phyloP scores from a whole-genome alignment of 2,329 filamentous ascomycete genomes.

The Neoscytalidium dimidiatum region DNA sequence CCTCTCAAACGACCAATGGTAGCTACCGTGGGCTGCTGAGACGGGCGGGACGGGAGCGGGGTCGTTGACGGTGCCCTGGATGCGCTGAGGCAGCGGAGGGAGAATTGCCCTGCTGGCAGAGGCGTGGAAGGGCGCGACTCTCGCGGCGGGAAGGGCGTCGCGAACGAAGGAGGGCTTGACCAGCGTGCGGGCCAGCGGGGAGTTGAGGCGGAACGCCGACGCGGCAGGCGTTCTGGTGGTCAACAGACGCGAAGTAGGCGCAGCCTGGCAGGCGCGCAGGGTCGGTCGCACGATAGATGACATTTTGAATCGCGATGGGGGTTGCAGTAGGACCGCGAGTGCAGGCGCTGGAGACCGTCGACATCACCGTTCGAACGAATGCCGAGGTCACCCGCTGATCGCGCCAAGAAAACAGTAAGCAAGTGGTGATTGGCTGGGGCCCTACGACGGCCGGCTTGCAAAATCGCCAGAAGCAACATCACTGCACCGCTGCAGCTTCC shows the following conservation, averaged over 20 bases:
- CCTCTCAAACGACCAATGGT: conserved; percentile 97
- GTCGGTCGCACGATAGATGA: conserved; percentile 55
- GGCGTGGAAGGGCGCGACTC: conserved; percentile 83
- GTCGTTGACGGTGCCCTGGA: conserved; percentile 84
- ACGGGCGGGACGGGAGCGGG: conserved; percentile 72
- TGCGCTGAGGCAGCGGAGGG: conserved; percentile 82
- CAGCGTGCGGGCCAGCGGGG: conserved; percentile 36
- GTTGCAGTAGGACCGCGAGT: not conserved
- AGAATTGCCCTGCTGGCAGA: conserved; percentile 74
- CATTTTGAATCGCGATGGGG: conserved; percentile 41
- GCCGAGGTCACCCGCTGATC: conserved; percentile 18
- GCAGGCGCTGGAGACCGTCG: not conserved
- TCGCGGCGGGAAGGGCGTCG: conserved; percentile 43
- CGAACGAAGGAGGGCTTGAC: conserved; percentile 44
- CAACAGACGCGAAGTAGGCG: conserved; percentile 46
- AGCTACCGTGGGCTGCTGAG: conserved; percentile 82
- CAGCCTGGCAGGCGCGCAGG: conserved; percentile 46
- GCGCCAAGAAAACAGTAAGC: conserved; percentile 15
- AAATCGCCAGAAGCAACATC: conserved; percentile 13
- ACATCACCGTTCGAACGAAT: conserved; percentile 13
- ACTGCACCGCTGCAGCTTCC: conserved; percentile 30
- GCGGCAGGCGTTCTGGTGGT: conserved; percentile 37
- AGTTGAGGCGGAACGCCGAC: conserved; percentile 36
- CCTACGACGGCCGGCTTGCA: conserved; percentile 8
- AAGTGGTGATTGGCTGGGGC: conserved; percentile 7